These are phyloP conservation scores for Massarina eburnea DNA, from an alignment of 2,329 filamentous ascomycete species.

Conservation along the genomic window DNA sequence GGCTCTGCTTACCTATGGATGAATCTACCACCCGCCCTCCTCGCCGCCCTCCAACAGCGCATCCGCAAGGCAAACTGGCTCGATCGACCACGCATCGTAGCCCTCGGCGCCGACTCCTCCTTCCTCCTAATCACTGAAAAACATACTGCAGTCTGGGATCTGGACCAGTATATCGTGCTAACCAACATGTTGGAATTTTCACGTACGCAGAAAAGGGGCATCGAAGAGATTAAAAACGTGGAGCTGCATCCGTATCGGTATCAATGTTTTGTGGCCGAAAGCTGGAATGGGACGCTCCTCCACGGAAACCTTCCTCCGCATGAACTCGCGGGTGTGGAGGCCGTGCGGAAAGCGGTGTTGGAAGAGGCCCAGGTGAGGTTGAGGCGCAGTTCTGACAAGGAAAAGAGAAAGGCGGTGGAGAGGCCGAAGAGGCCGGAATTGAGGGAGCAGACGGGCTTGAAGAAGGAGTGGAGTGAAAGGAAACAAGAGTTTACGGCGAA, in stretches of 20 bases:
- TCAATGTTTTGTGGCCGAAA: constrained; percentile 28
- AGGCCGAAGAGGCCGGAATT: constrained; percentile 11
- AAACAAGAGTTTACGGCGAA: constrained; percentile 27
- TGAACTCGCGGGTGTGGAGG: constrained; percentile 16
- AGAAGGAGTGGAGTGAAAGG: constrained; percentile 29
- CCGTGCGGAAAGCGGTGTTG: constrained; percentile 21
- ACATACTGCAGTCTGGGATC: constrained; percentile 31
- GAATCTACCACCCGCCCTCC: constrained; percentile 28
- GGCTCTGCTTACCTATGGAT: constrained; percentile 32
- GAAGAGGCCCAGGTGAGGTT: constrained; percentile 16
- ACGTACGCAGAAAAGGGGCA: constrained; percentile 13
- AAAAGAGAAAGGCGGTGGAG: constrained; percentile 4
- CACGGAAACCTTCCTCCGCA: constrained; percentile 32
- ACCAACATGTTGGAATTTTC: constrained; percentile 23
- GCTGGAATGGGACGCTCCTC: constrained; percentile 23
- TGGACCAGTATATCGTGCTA: constrained; percentile 24
- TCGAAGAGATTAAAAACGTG: constrained; percentile 24
- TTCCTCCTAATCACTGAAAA: constrained; percentile 36
- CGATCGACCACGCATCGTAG: constrained; percentile 34
- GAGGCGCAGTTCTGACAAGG: constrained; percentile 6
- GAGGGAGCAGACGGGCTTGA: constrained; percentile 25
- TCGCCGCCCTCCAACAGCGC: constrained; percentile 26
- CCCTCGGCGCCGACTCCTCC: constrained; percentile 30
- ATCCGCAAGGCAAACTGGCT: constrained; percentile 33
- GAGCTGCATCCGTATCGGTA: constrained; percentile 36